Evolutionary conservation across 768 basidiomycete species (phyloP).

Genomic region (Coprinopsis cinerea): DNA sequence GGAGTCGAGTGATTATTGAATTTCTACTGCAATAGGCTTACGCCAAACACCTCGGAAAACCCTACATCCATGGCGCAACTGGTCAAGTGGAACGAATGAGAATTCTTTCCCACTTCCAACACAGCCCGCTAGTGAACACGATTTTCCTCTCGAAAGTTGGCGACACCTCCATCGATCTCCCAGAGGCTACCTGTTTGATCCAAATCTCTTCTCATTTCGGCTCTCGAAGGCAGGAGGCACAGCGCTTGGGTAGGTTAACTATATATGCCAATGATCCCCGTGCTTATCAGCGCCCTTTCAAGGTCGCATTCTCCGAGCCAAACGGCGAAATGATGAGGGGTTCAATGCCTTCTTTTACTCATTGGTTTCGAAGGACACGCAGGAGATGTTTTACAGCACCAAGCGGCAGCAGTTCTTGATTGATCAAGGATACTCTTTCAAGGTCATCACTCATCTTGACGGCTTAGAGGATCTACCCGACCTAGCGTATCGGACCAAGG

Average conservation of each 20-base stretch:
- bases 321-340: constrained; percentile 96
- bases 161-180: constrained; percentile 97
- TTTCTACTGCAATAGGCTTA: constrained; percentile 71
- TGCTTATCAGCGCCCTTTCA: constrained; percentile 8
- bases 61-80: constrained; percentile 94
- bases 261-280: constrained; percentile 8
- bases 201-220: constrained; percentile 99
- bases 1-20: constrained; percentile 9
- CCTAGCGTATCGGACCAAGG: constrained; percentile 84
- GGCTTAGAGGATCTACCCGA: constrained; percentile 82
- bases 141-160: constrained; percentile 99
- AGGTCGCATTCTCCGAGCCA: constrained; percentile 96
- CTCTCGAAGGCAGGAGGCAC: constrained; percentile 95
- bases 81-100: constrained; percentile 95
- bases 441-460: constrained; percentile 97
- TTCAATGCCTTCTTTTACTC: constrained; percentile 99
- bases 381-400: constrained; percentile 99
- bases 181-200: constrained; percentile 98
- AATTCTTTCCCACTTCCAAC: constrained; percentile 92
- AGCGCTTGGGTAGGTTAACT: constrained; percentile 67
- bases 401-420: constrained; percentile 98
- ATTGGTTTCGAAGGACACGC: constrained; percentile 96
- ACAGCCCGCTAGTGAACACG: constrained; percentile 92
- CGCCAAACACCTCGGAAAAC: constrained; percentile 87
- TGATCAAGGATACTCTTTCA: constrained; percentile 99